Evolutionary conservation across 2,329 filamentous ascomycete species (phyloP).

Genomic region (Aspergillaceae sp.): DNA sequence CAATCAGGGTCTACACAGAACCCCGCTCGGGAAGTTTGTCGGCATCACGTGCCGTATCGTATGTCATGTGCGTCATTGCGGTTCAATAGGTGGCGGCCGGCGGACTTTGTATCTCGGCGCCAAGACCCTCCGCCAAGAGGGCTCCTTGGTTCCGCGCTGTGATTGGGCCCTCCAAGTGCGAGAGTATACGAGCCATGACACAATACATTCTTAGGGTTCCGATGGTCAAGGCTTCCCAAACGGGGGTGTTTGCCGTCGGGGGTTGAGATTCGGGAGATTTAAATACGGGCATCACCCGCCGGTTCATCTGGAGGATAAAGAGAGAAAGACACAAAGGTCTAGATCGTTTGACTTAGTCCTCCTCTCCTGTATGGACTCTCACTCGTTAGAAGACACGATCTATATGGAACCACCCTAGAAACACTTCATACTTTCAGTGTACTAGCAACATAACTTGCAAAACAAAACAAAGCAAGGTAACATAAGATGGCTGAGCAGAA

Average conservation of each 20-base stretch:
- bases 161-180: neutral
- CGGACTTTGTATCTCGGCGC: neutral
- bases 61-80: constrained; percentile 1
- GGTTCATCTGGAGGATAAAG: neutral
- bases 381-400: constrained; percentile 22
- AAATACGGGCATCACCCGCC: neutral
- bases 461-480: constrained; percentile 1
- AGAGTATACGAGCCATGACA: neutral
- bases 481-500: neutral
- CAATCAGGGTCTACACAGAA: no score
- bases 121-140: neutral
- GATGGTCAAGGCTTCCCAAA: no score
- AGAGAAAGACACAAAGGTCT: constrained; percentile 5
- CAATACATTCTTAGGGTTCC: no score
- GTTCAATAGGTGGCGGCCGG: neutral
- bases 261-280: neutral
- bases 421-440: neutral
- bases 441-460: constrained; percentile 3
- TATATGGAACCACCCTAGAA: constrained; percentile 26
- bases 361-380: constrained; percentile 23
- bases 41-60: neutral
- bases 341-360: constrained; percentile 3
- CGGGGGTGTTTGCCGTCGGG: no score
- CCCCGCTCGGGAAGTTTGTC: neutral
- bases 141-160: neutral